Conservation (phyloP, 2,329 filamentous ascomycete genomes). For the Fusarium clavum region DNA sequence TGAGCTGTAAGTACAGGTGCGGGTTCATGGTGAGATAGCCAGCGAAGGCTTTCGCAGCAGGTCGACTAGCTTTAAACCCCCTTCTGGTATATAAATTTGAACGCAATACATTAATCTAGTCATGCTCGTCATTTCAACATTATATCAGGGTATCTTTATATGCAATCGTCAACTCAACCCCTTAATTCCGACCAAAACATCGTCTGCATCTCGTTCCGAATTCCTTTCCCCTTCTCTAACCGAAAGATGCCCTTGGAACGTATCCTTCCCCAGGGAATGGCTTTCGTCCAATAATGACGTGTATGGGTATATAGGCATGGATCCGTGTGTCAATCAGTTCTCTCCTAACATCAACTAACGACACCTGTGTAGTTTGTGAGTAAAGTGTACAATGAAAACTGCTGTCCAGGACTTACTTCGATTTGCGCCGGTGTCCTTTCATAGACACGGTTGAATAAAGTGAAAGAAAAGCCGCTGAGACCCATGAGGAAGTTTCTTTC, state of each 20-base stretch:
- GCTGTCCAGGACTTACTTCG: slow-evolving; percentile 54
- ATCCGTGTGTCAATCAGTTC: slow-evolving; percentile 59
- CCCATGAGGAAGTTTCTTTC: slow-evolving; percentile 57
- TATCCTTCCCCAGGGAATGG: slow-evolving; percentile 53
- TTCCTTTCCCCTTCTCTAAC: slow-evolving; percentile 5
- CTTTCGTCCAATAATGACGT: slow-evolving; percentile 64
- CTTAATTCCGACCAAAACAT: slow-evolving; percentile 12
- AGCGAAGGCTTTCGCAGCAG: background rate
- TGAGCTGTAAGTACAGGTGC: background rate
- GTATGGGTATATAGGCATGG: slow-evolving; percentile 62
- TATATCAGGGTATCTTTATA: slow-evolving; percentile 43
- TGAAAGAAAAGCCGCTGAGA: slow-evolving; percentile 59
- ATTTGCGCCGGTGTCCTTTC: slow-evolving; percentile 59
- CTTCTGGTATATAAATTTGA: slow-evolving; percentile 2
- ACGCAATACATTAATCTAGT: slow-evolving; percentile 35
- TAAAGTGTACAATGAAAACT: background rate
- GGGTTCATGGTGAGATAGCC: background rate
- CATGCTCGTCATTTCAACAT: slow-evolving; percentile 42
- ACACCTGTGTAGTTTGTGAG: slow-evolving; percentile 53
- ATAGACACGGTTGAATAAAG: slow-evolving; percentile 56
- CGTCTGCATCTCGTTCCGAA: background rate
- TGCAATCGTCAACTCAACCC: slow-evolving; percentile 25
- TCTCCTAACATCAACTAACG: slow-evolving; percentile 61
- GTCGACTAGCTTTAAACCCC: background rate
- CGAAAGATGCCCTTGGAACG: slow-evolving; percentile 15